Conservation (phyloP, 257 asterid genomes). For the Solanum dulcamara region DNA sequence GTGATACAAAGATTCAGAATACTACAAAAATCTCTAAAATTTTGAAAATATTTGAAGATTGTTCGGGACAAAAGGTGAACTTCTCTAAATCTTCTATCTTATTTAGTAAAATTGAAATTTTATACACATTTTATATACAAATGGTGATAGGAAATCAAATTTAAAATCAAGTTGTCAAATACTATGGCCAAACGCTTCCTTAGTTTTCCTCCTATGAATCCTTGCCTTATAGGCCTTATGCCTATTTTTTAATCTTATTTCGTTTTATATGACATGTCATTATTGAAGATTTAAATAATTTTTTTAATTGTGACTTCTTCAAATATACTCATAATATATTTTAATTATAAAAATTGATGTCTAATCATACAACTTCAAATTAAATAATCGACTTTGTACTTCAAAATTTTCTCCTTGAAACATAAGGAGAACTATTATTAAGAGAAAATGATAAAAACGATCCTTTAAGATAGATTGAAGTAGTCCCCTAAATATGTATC, state of each 20-base stretch:
- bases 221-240: neutral
- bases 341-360: neutral
- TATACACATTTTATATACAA: no score
- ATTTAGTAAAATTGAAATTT: no score
- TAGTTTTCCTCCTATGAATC: neutral
- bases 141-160: no score
- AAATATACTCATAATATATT: neutral
- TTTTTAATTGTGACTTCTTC: neutral
- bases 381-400: neutral
- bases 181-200: neutral
- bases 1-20: no score
- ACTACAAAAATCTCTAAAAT: no score
- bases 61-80: no score
- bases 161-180: no score
- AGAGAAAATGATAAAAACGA: neutral
- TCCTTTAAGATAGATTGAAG: no score
- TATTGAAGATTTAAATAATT: neutral
- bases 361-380: neutral
- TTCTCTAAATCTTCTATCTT: no score
- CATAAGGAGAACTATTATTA: neutral
- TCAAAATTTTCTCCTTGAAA: neutral
- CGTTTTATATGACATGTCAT: neutral
- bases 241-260: neutral
- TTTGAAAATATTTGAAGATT: no score
- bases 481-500: no score